A percentile compares a stretch with the other conserved stretches of the same genome.
phyloP scores from a whole-genome alignment of 2,329 filamentous ascomycete genomes.

The Phaeosphaeria sp. region DNA sequence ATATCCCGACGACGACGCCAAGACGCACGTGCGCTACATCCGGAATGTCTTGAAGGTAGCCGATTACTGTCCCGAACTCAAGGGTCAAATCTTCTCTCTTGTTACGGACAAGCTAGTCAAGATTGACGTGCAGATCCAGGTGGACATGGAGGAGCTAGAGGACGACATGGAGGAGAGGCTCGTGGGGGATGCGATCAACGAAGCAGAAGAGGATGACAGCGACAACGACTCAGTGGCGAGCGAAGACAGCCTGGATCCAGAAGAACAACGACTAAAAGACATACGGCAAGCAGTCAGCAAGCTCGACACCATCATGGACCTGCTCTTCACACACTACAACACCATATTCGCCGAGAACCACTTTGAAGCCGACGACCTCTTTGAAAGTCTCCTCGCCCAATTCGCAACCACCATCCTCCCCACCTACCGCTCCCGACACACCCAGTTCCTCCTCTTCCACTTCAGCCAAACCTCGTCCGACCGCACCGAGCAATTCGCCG shows the following conservation, averaged over 20 bases:
- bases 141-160: conserved; percentile 90
- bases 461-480: conserved; percentile 83
- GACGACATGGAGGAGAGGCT: conserved; percentile 83
- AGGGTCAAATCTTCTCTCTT: conserved; percentile 79
- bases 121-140: conserved; percentile 93
- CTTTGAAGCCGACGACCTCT: conserved; percentile 72
- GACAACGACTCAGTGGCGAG: conserved; percentile 75
- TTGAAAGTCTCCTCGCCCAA: conserved; percentile 81
- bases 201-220: conserved; percentile 59
- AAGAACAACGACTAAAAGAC: conserved; percentile 67
- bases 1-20: conserved; percentile 75
- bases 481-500: conserved; percentile 82
- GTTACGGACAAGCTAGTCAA: conserved; percentile 88
- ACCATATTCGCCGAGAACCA: conserved; percentile 70
- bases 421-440: conserved; percentile 89
- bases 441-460: conserved; percentile 95
- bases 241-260: conserved; percentile 66
- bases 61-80: conserved; percentile 77
- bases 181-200: conserved; percentile 60
- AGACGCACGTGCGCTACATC: conserved; percentile 85
- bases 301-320: conserved; percentile 87
- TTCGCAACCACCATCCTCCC: conserved; percentile 89
- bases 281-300: conserved; percentile 86
- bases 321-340: conserved; percentile 83
- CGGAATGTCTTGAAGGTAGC: conserved; percentile 81